Conservation (phyloP, 352 stramenopile genomes). For the Pseudoperonospora humuli region DNA sequence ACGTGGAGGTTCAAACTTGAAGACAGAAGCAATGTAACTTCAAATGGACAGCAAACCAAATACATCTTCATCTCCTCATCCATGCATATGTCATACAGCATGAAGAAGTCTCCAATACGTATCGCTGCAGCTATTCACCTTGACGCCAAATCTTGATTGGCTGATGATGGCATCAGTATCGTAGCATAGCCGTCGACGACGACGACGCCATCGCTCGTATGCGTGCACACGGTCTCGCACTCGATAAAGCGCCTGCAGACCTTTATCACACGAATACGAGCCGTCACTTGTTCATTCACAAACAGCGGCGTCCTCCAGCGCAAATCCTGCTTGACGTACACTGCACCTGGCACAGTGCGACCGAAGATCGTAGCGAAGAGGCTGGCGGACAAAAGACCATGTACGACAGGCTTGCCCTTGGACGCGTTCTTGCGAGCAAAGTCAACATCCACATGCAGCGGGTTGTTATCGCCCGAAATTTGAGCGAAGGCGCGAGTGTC, state of each 20-base stretch:
- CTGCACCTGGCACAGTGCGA: conserved; percentile 49
- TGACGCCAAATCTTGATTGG: conserved; percentile 2
- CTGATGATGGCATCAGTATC: conserved; percentile 36
- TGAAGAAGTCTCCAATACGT: neutral
- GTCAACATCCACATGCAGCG: conserved; percentile 57
- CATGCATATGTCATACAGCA: neutral
- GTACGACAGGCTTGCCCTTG: conserved; percentile 44
- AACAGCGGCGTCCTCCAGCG: conserved; percentile 58
- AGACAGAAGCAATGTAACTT: conserved; percentile 13
- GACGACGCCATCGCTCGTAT: conserved; percentile 35
- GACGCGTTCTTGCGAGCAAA: conserved; percentile 24
- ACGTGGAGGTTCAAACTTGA: conserved; percentile 12
- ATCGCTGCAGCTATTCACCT: neutral
- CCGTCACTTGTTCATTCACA: conserved; percentile 48
- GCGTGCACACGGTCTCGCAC: conserved; percentile 59
- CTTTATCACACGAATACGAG: conserved; percentile 49
- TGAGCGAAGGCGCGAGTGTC: conserved; percentile 57
- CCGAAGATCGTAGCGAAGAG: conserved; percentile 83
- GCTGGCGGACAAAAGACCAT: conserved; percentile 72
- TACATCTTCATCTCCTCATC: neutral
- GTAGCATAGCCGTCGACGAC: conserved; percentile 60
- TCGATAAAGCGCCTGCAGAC: conserved; percentile 66
- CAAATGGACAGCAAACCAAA: conserved; percentile 15
- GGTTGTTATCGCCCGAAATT: conserved; percentile 68
- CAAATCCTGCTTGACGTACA: conserved; percentile 72